Conservation (phyloP, 2,329 filamentous ascomycete species). For the Cercospora sp. region DNA sequence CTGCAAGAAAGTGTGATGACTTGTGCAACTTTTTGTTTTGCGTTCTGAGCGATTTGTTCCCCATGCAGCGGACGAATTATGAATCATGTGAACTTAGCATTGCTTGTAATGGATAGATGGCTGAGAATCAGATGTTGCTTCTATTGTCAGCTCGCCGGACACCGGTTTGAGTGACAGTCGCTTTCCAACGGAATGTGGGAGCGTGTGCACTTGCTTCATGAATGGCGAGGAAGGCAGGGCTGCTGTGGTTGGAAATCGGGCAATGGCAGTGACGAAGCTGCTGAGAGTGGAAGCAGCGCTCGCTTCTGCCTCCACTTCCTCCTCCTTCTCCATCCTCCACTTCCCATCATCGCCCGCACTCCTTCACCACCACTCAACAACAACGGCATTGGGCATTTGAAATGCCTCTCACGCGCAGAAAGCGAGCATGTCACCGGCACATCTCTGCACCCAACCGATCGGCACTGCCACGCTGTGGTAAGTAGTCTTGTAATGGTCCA, state of each 20-base stretch:
- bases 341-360: not conserved
- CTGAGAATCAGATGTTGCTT: not conserved
- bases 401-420: too few species aligned
- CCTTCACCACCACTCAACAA: not conserved
- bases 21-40: not conserved
- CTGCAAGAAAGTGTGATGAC: not conserved
- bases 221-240: not conserved
- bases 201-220: not conserved
- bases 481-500: not conserved
- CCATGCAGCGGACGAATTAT: not conserved
- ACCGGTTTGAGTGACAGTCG: not conserved
- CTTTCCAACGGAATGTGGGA: not conserved
- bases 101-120: not conserved
- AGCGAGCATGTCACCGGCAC: not conserved
- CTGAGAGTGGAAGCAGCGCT: not conserved
- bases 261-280: not conserved
- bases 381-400: not conserved
- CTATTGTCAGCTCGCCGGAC: not conserved
- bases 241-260: not conserved
- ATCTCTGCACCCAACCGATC: not conserved
- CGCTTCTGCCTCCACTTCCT: not conserved
- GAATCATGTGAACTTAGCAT: not conserved
- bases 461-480: not conserved
- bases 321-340: not conserved
- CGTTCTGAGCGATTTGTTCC: not conserved